Conservation (phyloP, 345 rosid genomes). For the Psidium guajava region DNA sequence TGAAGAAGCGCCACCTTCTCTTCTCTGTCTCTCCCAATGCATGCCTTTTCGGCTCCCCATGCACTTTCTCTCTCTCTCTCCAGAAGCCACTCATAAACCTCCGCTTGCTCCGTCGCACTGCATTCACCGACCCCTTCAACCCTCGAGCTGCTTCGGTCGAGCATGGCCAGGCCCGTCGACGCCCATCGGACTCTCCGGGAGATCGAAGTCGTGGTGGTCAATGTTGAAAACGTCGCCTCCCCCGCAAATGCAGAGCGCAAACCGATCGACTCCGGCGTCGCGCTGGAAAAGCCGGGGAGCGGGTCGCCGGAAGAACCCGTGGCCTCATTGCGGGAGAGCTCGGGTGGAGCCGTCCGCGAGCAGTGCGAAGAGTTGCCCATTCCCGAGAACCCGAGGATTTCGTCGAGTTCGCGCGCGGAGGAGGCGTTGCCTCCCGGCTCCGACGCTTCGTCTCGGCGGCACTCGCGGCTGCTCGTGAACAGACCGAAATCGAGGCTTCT, state of each 20-base stretch:
- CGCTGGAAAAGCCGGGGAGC: not conserved
- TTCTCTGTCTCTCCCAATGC: not conserved
- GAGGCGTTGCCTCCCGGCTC: not conserved
- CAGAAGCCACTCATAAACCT: not conserved
- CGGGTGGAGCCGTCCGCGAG: not conserved
- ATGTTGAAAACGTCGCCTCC: not conserved
- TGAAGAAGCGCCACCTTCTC: not conserved
- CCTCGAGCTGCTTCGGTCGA: not conserved
- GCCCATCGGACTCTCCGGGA: not conserved
- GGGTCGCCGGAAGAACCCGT: not conserved
- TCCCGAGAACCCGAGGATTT: not conserved
- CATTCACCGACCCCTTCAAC: not conserved
- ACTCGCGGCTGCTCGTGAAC: slow-evolving; percentile 18
- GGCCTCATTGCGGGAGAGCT: not conserved
- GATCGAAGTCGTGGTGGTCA: not conserved
- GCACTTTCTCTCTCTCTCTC: not conserved
- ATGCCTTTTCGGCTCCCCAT: not conserved
- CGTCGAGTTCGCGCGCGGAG: not conserved
- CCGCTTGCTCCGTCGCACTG: not conserved
- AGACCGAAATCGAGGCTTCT: slow-evolving; percentile 34
- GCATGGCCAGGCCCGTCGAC: not conserved
- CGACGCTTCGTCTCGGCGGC: not conserved
- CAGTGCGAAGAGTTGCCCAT: not conserved
- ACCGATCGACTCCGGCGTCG: not conserved
- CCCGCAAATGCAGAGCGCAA: not conserved